Conservation (phyloP, 148 eudicot species). For the Rheum nobile region DNA sequence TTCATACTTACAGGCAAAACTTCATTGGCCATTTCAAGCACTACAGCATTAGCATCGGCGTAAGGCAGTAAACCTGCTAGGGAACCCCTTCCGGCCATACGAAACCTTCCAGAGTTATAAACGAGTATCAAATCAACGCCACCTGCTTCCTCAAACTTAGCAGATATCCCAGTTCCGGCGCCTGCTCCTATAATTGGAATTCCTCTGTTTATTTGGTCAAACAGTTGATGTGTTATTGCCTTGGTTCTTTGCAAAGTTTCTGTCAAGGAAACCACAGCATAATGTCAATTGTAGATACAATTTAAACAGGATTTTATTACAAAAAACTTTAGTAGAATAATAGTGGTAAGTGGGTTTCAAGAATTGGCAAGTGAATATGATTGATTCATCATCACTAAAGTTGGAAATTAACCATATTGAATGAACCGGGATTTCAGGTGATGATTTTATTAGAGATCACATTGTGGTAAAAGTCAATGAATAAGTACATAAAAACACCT, state of each 20-base stretch:
- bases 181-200: slow-evolving; percentile 96
- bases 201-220: slow-evolving; percentile 58
- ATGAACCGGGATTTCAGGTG: neutral
- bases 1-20: slow-evolving; percentile 66
- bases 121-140: slow-evolving; percentile 86
- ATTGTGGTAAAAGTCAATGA: slow-evolving; percentile 1
- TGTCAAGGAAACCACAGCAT: slow-evolving; percentile 15
- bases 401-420: neutral
- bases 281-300: neutral
- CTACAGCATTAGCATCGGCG: slow-evolving; percentile 97
- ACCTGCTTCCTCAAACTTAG: slow-evolving; percentile 98
- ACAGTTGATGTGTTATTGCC: slow-evolving; percentile 45
- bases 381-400: neutral
- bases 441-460: neutral
- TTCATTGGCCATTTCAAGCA: slow-evolving; percentile 98
- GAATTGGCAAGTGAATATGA: neutral
- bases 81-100: slow-evolving; percentile 99
- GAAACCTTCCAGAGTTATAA: slow-evolving; percentile 91
- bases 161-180: slow-evolving; percentile 99
- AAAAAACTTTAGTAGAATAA: neutral
- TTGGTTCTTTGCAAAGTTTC: slow-evolving; percentile 66
- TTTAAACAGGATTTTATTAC: neutral
- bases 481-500: slow-evolving; percentile 27
- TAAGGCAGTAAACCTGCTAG: slow-evolving; percentile 89
- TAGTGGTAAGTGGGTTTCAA: neutral